Conservation (phyloP, 805 yeast genomes). For the Saturnispora zaruensis region DNA sequence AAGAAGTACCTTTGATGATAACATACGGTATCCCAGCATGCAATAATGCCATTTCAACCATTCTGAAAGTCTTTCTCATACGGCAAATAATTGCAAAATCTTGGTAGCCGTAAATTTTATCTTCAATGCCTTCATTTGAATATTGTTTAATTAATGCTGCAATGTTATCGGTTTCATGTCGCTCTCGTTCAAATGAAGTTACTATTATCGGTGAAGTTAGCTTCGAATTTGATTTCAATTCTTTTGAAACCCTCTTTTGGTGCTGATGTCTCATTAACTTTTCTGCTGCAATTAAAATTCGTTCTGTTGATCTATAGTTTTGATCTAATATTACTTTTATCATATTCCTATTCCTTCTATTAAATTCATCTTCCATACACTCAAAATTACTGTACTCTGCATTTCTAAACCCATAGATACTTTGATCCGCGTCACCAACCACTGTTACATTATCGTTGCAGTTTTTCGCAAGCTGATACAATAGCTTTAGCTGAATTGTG, state of each 20-base stretch:
- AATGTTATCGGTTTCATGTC: constrained; percentile 52
- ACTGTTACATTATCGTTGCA: constrained; percentile 58
- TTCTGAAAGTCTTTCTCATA: constrained; percentile 49
- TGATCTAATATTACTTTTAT: constrained; percentile 42
- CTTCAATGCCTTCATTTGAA: constrained; percentile 16
- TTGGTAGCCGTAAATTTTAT: constrained; percentile 30
- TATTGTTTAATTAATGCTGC: constrained; percentile 31
- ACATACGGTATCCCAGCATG: constrained; percentile 51
- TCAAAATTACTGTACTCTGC: constrained; percentile 65
- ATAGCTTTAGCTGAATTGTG: constrained; percentile 60
- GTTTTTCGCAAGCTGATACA: constrained; percentile 42
- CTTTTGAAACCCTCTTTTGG: constrained; percentile 34
- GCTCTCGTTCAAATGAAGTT: constrained; percentile 31
- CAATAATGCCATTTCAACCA: constrained; percentile 55
- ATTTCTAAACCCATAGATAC: constrained; percentile 81
- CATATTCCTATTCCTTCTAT: constrained; percentile 11
- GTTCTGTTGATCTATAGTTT: constrained; percentile 75
- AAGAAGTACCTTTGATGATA: constrained; percentile 64
- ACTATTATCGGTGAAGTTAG: constrained; percentile 35
- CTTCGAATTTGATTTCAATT: constrained; percentile 39
- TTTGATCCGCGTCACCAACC: constrained; percentile 96
- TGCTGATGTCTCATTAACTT: constrained; percentile 52
- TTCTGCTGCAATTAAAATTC: constrained; percentile 58
- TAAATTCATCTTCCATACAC: constrained; percentile 38
- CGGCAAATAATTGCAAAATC: constrained; percentile 72